Evolutionary conservation across 2,329 filamentous ascomycete genomes (phyloP).

Genomic region (Diaporthe destruens): DNA sequence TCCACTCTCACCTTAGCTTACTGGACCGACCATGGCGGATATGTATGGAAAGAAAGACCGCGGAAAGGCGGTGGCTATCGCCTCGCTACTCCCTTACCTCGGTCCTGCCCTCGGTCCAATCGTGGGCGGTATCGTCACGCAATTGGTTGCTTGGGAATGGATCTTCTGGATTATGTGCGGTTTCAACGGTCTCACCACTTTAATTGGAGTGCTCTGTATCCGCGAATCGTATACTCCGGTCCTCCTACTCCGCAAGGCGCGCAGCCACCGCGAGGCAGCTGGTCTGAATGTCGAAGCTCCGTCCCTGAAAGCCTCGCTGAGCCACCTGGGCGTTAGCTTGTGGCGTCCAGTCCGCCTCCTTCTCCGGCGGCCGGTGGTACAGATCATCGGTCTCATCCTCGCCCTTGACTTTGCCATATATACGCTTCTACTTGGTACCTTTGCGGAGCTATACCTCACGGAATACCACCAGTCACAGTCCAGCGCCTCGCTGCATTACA

Average conservation of each 20-base stretch:
- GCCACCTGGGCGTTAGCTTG: slow-evolving; percentile 50
- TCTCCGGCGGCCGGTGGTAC: slow-evolving; percentile 62
- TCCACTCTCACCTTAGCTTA: slow-evolving; percentile 33
- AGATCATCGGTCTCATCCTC: slow-evolving; percentile 62
- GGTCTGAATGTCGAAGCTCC: slow-evolving; percentile 31
- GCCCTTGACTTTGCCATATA: slow-evolving; percentile 66
- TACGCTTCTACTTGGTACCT: slow-evolving; percentile 67
- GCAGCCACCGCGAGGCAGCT: neutral
- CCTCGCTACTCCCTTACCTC: slow-evolving; percentile 43
- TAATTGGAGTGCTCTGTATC: slow-evolving; percentile 54
- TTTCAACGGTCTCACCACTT: slow-evolving; percentile 51
- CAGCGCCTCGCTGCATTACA: slow-evolving; percentile 63
- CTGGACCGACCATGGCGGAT: slow-evolving; percentile 21
- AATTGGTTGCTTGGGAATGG: slow-evolving; percentile 58
- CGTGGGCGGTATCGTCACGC: slow-evolving; percentile 55
- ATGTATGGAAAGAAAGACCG: slow-evolving; percentile 21
- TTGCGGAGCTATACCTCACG: slow-evolving; percentile 61
- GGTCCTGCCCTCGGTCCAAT: slow-evolving; percentile 59
- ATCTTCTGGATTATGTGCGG: slow-evolving; percentile 58
- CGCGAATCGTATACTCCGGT: slow-evolving; percentile 55
- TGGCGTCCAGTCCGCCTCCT: slow-evolving; percentile 62
- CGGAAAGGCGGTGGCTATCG: slow-evolving; percentile 24
- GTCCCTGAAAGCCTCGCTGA: slow-evolving; percentile 13
- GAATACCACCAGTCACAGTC: slow-evolving; percentile 62
- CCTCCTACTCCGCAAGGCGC: slow-evolving; percentile 39